These are phyloP conservation scores for Zygoascus sp. DNA, from an alignment of 1,139 yeast genomes.

Conservation along the genomic window DNA sequence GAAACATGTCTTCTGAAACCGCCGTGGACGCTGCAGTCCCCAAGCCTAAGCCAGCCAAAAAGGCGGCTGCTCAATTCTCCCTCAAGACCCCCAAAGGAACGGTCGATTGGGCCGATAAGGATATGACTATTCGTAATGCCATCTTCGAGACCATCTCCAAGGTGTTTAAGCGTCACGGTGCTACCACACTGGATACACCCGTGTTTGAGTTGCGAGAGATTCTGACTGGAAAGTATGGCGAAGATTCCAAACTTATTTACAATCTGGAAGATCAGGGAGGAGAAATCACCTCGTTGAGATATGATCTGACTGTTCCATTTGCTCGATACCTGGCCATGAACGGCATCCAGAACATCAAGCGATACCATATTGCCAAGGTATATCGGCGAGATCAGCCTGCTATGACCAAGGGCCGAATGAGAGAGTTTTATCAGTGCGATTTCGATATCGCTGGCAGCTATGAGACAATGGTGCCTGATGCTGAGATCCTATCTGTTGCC, in stretches of 20 bases:
- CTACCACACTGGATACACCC: slow-evolving; percentile 96
- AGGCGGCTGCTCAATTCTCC: slow-evolving; percentile 46
- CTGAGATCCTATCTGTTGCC: slow-evolving; percentile 74
- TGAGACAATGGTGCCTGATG: slow-evolving; percentile 94
- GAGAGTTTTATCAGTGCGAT: slow-evolving; percentile 98
- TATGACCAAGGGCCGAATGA: slow-evolving; percentile 98
- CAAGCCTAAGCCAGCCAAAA: slow-evolving; percentile 19
- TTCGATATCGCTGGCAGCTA: slow-evolving; percentile 91
- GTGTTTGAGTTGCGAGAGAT: slow-evolving; percentile 94
- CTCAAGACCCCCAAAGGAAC: slow-evolving; percentile 97
- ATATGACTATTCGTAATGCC: slow-evolving; percentile 90
- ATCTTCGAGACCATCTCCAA: slow-evolving; percentile 67
- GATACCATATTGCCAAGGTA: slow-evolving; percentile 96
- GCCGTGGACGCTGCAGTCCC: slow-evolving; percentile 14
- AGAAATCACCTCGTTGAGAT: slow-evolving; percentile 88
- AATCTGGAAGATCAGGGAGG: slow-evolving; percentile 98
- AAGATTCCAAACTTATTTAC: slow-evolving; percentile 91
- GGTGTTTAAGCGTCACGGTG: slow-evolving; percentile 92
- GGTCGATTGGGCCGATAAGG: slow-evolving; percentile 93
- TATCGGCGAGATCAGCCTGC: slow-evolving; percentile 99
- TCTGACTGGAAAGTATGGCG: slow-evolving; percentile 95
- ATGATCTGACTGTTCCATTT: slow-evolving; percentile 95
- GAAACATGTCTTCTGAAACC: slow-evolving; percentile 14
- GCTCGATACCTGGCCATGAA: slow-evolving; percentile 96
- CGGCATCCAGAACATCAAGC: slow-evolving; percentile 79